Conservation (phyloP, 257 asterid genomes). For the Ligustrum vulgare region DNA sequence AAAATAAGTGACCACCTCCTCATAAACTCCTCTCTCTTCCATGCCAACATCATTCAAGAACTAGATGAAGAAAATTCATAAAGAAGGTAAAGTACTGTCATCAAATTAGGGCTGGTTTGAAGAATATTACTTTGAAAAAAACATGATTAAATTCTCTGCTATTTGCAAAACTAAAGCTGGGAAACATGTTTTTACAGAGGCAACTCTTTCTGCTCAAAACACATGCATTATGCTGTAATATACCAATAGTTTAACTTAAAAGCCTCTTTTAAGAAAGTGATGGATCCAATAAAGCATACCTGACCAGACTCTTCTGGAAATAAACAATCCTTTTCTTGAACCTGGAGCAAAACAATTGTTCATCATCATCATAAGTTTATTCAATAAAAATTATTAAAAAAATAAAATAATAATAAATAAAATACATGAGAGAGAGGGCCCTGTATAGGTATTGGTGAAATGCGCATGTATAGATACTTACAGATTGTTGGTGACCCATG, state of each 20-base stretch:
- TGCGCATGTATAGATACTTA: neutral
- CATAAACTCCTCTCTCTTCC: slow-evolving; percentile 30
- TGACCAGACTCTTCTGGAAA: slow-evolving; percentile 23
- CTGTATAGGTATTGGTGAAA: slow-evolving; percentile 15
- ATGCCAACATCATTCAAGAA: slow-evolving; percentile 34
- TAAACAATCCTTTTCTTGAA: slow-evolving; percentile 13
- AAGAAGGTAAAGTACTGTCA: neutral
- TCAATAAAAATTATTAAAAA: neutral
- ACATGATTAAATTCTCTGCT: neutral
- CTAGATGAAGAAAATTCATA: slow-evolving; percentile 11
- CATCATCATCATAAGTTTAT: neutral
- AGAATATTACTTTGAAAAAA: neutral
- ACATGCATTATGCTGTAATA: neutral
- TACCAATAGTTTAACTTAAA: neutral
- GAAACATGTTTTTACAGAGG: slow-evolving; percentile 6
- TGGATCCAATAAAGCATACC: slow-evolving; percentile 31
- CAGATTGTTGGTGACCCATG: slow-evolving; percentile 1
- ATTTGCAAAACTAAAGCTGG: slow-evolving; percentile 19
- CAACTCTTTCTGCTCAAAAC: slow-evolving; percentile 20
- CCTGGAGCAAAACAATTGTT: neutral
- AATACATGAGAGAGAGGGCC: neutral
- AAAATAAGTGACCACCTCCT: slow-evolving; percentile 26
- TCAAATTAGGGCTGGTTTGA: neutral
- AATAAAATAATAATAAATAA: no score
- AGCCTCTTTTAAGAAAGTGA: neutral